Base-by-base conservation (phyloP, 768 basidiomycete species). In the Harrya chromipes region DNA sequence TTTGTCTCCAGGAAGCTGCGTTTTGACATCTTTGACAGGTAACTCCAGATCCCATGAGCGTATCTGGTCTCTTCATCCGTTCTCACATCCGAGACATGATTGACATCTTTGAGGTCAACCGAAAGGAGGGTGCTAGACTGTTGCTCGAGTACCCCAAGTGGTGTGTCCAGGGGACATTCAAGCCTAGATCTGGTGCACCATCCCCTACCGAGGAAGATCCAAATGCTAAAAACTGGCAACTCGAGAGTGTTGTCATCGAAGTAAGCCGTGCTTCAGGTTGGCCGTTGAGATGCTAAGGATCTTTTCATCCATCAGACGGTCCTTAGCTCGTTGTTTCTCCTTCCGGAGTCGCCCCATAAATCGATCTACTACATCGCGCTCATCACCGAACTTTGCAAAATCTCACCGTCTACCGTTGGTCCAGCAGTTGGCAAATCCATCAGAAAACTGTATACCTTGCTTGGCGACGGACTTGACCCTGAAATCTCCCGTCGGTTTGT, bases 341-440 rank as follows among this genome's bases (percentile, higher is more conserved):
- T 97, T 9, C 95, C 97, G 0, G 81, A 85, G 55, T 72, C 94
- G 5, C 74, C 81, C 0, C 81, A 85, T 59, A 88, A 87, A 63
- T 74, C 87, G 0, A 74, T 95, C 7, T 98, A 97, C 67, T 91
- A 97, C 63, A 84, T 86, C 52, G 74, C 88, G 4, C 74, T 98
- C 46, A 87, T 98, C 50, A 90, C 90, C 19, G 95, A 99, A 62
- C 74, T 99, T 8, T 97, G 94, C 72, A 95, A 97, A 65, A 73
- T 94, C n/a, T 89, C 90, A 1, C 94, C 95, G 0, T 77, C 80
- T 6, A 95, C 93, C 3, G 87, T 94, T 43, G 97, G 97, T 4
- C 97, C 97, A 0, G 92, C 94, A 2, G 91, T 99, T 17, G 97
- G 97, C 52, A 93, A 97, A 68, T 90, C 90, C 1, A 93, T 98